These are phyloP conservation scores for Gentiana dahurica DNA, from an alignment of 257 asterid genomes.

Conservation along the genomic window DNA sequence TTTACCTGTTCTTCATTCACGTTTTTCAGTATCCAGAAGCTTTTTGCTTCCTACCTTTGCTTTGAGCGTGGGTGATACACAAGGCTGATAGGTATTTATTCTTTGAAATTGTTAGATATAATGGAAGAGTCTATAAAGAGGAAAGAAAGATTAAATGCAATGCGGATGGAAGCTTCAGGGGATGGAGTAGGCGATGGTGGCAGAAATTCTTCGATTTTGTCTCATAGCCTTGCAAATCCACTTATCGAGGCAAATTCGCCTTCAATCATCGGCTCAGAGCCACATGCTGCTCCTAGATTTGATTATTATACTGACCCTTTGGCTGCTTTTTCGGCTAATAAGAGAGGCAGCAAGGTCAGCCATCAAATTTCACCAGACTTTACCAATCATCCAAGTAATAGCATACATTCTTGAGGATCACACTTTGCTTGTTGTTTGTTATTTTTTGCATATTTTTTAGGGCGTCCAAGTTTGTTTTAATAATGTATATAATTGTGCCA, in stretches of 20 bases:
- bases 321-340: slow-evolving; percentile 65
- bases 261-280: slow-evolving; percentile 9
- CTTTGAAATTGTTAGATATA: slow-evolving; percentile 3
- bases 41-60: too few relatives aligned
- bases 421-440: not conserved
- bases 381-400: slow-evolving; percentile 48
- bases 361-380: slow-evolving; percentile 41
- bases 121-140: slow-evolving; percentile 82
- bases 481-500: too few relatives aligned
- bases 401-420: slow-evolving; percentile 8
- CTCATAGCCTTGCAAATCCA: slow-evolving; percentile 56
- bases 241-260: slow-evolving; percentile 30
- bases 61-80: too few relatives aligned
- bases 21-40: too few relatives aligned
- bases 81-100: too few relatives aligned
- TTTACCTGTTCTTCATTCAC: too few relatives aligned
- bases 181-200: slow-evolving; percentile 15
- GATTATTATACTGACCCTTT: slow-evolving; percentile 77
- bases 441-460: not conserved
- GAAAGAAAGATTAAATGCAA: slow-evolving; percentile 62
- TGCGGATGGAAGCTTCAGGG: slow-evolving; percentile 51
- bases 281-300: slow-evolving; percentile 39
- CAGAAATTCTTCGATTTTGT: slow-evolving; percentile 17
- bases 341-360: slow-evolving; percentile 28
- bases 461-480: too few relatives aligned